phyloP scores from a whole-genome alignment of 1,284 basidiomycete genomes.

The Mixia osmundae region DNA sequence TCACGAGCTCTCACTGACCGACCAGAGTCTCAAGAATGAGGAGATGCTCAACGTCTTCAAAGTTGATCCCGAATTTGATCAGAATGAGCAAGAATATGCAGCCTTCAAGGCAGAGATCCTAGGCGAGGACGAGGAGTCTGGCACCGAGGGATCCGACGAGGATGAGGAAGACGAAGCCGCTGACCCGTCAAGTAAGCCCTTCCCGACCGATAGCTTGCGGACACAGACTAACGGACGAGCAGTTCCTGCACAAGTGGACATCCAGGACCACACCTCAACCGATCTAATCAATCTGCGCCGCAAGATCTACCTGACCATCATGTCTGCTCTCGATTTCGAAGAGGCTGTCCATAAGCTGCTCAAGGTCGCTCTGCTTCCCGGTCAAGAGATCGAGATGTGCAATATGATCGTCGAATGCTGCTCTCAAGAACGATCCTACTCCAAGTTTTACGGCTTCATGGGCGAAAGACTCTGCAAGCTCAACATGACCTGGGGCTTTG shows the following conservation, averaged over 20 bases:
- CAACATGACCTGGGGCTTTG: slow-evolving; percentile 77
- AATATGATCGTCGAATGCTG: slow-evolving; percentile 99
- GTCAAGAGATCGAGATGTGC: slow-evolving; percentile 84
- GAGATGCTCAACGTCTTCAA: slow-evolving; percentile 95
- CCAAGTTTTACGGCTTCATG: slow-evolving; percentile 82
- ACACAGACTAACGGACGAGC: slow-evolving; percentile 32
- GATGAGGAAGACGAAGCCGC: slow-evolving; percentile 37
- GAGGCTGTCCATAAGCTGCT: slow-evolving; percentile 96
- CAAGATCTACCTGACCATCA: slow-evolving; percentile 90
- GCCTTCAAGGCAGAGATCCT: slow-evolving; percentile 83
- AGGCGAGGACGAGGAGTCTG: slow-evolving; percentile 39
- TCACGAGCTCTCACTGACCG: slow-evolving; percentile 73
- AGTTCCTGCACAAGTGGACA: too few relatives aligned
- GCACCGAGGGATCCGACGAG: slow-evolving; percentile 23
- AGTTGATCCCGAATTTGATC: slow-evolving; percentile 60
- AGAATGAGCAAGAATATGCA: slow-evolving; percentile 85
- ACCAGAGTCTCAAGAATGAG: slow-evolving; percentile 75
- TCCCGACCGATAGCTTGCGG: too few relatives aligned
- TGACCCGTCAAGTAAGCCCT: too few relatives aligned
- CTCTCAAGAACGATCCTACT: slow-evolving; percentile 93
- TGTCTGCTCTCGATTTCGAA: slow-evolving; percentile 71
- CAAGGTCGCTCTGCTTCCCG: slow-evolving; percentile 73
- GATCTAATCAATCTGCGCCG: slow-evolving; percentile 86
- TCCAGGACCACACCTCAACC: slow-evolving; percentile 83
- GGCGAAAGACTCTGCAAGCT: slow-evolving; percentile 92